Percentiles rank a stretch among this genome's conserved stretches.
phyloP scores from a whole-genome alignment of 2,329 filamentous ascomycete genomes.

The Neonectria neomacrospora region DNA sequence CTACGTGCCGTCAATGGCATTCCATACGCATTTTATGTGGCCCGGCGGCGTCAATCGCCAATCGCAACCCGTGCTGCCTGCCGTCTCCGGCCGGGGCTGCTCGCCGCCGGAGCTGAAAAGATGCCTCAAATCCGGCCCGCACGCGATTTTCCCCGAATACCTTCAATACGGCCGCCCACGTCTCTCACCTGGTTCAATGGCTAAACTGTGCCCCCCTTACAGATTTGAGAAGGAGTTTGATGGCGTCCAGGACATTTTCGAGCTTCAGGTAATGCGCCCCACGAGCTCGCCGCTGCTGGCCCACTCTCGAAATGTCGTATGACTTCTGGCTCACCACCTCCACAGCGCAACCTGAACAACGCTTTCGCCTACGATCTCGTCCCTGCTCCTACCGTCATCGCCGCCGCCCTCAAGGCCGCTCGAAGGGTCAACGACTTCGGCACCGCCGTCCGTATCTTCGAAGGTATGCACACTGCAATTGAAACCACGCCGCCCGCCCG shows the following conservation, averaged over 20 bases:
- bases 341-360: constrained; percentile 93
- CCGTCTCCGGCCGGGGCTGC: constrained; percentile 10
- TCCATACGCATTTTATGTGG: neutral
- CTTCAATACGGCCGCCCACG: constrained; percentile 41
- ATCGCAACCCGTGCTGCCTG: constrained; percentile 9
- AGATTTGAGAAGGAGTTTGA: constrained; percentile 99
- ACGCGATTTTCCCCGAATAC: constrained; percentile 45
- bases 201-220: constrained; percentile 44
- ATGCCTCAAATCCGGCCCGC: constrained; percentile 42
- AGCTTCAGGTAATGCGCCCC: constrained; percentile 83
- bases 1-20: constrained; percentile 31
- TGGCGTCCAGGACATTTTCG: constrained; percentile 96
- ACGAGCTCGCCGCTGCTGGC: constrained; percentile 36
- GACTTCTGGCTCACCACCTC: constrained; percentile 45
- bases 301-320: constrained; percentile 45
- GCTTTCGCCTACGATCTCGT: constrained; percentile 99
- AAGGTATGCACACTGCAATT: constrained; percentile 72
- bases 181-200: constrained; percentile 40
- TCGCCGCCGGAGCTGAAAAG: constrained; percentile 34
- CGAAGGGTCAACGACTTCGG: constrained; percentile 98
- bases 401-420: constrained; percentile 91
- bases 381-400: constrained; percentile 89
- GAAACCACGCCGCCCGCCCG: constrained; percentile 20
- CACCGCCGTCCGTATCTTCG: constrained; percentile 97
- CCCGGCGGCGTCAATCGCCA: constrained; percentile 3